Evolutionary conservation across 2,329 filamentous ascomycete species (phyloP).

Genomic region (Cladophialophora psammophila): DNA sequence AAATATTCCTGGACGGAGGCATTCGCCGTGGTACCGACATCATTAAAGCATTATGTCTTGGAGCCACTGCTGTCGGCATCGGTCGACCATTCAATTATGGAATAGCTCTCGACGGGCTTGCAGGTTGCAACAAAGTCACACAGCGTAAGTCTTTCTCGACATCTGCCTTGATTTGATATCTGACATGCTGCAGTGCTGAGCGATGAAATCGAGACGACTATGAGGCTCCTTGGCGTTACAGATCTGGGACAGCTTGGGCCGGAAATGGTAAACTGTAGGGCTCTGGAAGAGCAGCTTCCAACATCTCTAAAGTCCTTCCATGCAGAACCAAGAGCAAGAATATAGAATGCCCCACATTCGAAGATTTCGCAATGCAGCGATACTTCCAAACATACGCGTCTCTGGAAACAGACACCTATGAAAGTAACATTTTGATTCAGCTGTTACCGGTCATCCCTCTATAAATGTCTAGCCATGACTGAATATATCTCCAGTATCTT

Average conservation of each 20-base stretch:
- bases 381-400: too few species aligned
- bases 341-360: too few species aligned
- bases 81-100: conserved; percentile 62
- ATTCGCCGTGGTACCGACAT: conserved; percentile 63
- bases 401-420: too few species aligned
- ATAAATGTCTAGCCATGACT: too few species aligned
- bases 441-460: too few species aligned
- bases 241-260: conserved; percentile 52
- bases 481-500: too few species aligned
- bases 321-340: background rate
- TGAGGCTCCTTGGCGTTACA: conserved; percentile 56
- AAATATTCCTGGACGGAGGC: conserved; percentile 63
- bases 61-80: conserved; percentile 62
- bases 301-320: background rate
- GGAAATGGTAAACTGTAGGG: conserved; percentile 48
- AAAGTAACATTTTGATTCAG: too few species aligned
- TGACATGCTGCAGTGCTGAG: conserved; percentile 12
- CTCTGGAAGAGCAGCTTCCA: background rate
- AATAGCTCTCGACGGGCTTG: conserved; percentile 58
- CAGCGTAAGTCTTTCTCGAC: conserved; percentile 44
- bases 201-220: conserved; percentile 56
- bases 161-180: background rate
- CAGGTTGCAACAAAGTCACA: conserved; percentile 61
- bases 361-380: too few species aligned
- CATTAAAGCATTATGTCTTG: conserved; percentile 61